Evolutionary conservation across 768 basidiomycete species (phyloP), one percentile per base, ranked within the genome.

Genomic region (Punctularia strigosozonata): DNA sequence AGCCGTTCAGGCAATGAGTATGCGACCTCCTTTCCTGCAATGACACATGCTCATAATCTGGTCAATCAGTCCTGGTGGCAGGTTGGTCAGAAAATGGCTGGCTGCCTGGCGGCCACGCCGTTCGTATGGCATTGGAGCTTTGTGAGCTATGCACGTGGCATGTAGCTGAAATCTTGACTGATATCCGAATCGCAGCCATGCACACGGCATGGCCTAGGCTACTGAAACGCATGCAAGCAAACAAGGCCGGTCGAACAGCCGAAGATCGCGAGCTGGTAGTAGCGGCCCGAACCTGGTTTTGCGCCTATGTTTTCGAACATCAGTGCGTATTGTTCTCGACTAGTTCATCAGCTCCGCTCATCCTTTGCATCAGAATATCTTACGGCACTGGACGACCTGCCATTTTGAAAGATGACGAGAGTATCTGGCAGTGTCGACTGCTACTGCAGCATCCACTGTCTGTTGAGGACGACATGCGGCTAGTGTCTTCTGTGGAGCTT

Each of bases 81-180:
- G 89, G 90, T 4, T 97, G 89, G 83, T 90, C 87, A 14, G 88
- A 92, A 48, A 88, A 88, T 50, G 88, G 88, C n/a, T 92, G 90
- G 90, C 57, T 95, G 25, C 89, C 83, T 47, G 86, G 88, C 7
- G 90, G 87, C 7, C 92, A 95, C 60, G 92, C 92, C n/a, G 89
- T 95, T 6, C 74, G 91, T 37, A 91, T 97, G 87, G 91, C 88
- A 28, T 78, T 95, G 69, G 92, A 97, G 53, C 65, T 92, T 38
- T 89, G 87, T 86, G 53, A 55, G 77, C 58, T 1, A 19, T 25
- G 2, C 13, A 12, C n/a, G 22, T 15, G n/a, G n/a, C 40, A 23
- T 40, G 10, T 18, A 8, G 10, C 12, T 10, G 8, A 20, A 35
- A 10, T 20, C 33, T 28, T 36, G 17, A 28, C 8, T 22, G 6